Evolutionary conservation across 1,139 yeast species (phyloP), one percentile per base, ranked within the genome.

Genomic region (Groenewaldozyma auringiensis): DNA sequence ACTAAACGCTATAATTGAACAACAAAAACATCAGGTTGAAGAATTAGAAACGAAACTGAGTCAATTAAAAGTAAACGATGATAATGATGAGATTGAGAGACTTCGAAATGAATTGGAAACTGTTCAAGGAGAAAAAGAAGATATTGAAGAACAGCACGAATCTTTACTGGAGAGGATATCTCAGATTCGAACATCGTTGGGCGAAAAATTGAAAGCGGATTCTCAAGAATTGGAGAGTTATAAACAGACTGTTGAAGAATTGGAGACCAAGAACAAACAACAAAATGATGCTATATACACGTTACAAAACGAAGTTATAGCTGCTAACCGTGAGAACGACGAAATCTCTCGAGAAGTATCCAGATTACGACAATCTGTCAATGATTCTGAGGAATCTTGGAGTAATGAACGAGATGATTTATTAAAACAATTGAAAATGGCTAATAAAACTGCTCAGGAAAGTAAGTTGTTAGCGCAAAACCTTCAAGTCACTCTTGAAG

Each of bases 141-240:
- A 79, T 33, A 73, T 78, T 25, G 83, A 84, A 54, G 72, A 75
- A 8, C 84, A 83, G 50, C 87, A 89, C 61, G 86, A 87, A 53
- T 72, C 75, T n/a, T 68, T 92, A 18, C 67, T 88, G 48, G 82
- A 80, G 52, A 77, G 85, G 60, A 70, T 92, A 29, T 78, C 94
- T 1, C 79, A 85, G 2, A 87, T 92, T 85, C 87, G 85, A 58
- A 68, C 83, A 50, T 72, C 94, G 0, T 83, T 92, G 53, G 71
- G 72, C 8, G 94, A 87, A 53, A 69, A 88, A 36, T 83, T 80
- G 43, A 69, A 69, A 37, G 68, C 80, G 0, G 79, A 77, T 54
- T 63, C 69, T 2, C 66, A 58, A 2, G 64, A 59, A 33, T 50
- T 63, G 29, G 54, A 51, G 66, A 67, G 52, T 51, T 61, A 49